A percentile compares a stretch with the other conserved stretches of the same genome.
Conservation (phyloP, 106 monocot genomes). For the Amphibolis antarctica region DNA sequence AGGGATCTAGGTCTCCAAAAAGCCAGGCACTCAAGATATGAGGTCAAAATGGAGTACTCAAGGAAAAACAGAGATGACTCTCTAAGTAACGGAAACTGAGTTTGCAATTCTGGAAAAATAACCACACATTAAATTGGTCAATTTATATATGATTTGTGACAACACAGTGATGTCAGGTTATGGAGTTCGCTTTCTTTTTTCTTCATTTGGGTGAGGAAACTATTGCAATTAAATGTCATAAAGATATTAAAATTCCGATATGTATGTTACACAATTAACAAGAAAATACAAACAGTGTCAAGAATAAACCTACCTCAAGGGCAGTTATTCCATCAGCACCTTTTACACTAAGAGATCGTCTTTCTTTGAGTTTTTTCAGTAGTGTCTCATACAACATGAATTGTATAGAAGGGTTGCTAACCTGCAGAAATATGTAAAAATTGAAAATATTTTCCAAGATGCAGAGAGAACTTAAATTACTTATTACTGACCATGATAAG, state of each 20-base stretch:
- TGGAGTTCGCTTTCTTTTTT: no score
- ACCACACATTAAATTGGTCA: no score
- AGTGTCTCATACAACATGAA: slow-evolving; percentile 94
- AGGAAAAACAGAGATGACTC: no score
- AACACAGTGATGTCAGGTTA: no score
- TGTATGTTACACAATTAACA: no score
- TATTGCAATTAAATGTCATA: background rate
- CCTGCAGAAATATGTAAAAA: slow-evolving; percentile 31
- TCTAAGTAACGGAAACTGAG: no score
- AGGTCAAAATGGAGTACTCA: no score
- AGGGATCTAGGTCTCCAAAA: no score
- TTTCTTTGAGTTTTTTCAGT: slow-evolving; percentile 68
- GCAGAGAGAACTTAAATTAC: background rate
- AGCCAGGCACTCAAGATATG: no score
- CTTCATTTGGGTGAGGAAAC: no score
- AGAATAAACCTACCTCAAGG: slow-evolving; percentile 42
- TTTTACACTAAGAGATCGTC: slow-evolving; percentile 35
- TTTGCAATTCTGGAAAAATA: no score
- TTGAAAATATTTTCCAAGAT: background rate
- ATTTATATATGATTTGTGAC: no score
- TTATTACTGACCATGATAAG: slow-evolving; percentile 75
- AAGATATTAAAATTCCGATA: background rate
- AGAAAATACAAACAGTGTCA: background rate
- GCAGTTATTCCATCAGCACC: slow-evolving; percentile 74
- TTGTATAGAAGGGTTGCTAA: slow-evolving; percentile 92